Base-by-base conservation (phyloP, 345 rosid species). In the Pistacia atlantica region DNA sequence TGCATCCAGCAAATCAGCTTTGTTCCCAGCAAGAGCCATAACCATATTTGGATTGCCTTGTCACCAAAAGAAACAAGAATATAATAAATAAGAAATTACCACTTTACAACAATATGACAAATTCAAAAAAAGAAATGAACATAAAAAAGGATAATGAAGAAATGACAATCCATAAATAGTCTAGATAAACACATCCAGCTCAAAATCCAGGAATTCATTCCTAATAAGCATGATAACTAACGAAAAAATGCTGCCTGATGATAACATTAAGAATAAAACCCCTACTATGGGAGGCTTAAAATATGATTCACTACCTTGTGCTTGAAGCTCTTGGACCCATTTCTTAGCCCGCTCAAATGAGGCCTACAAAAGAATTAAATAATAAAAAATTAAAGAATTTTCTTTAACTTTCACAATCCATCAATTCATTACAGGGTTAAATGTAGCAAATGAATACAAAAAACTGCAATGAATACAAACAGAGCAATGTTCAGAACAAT, bases 251-350 rank as follows among this genome's bases (percentile, higher is more conserved):
- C 62, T 63, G 59, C 58, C 22, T 60, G 5, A 48, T 6, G 20
- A 72, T 25, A 20, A 20, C n/a, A 8, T 5, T 5, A 42, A 42
- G 46, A 42, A 42, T 42, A 7, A 42, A 7, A 42, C 46, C 46
- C 46, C 46, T 31, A 31, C 5, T 7, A 42, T 0, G 46, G 46
- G 6, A 49, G 63, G 80, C 65, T 68, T 60, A 17, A 18, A 71
- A 68, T 48, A 8, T 25, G 51, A 71, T 49, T 28, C 13, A 84
- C 49, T 91, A 95, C 98, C 99, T 89, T 96, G 98, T 74, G 95
- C 87, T 69, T 86, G 98, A 79, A 96, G 97, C 83, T 95, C 98
- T 85, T 95, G 97, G 69, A 93, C 97, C 97, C 99, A 95, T 86
- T 93, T 93, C 81, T 92, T 92, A 3, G 99, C 99, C 76, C 93